Conservation (phyloP, 2,329 filamentous ascomycete species). For the Pseudogymnoascus sp. region DNA sequence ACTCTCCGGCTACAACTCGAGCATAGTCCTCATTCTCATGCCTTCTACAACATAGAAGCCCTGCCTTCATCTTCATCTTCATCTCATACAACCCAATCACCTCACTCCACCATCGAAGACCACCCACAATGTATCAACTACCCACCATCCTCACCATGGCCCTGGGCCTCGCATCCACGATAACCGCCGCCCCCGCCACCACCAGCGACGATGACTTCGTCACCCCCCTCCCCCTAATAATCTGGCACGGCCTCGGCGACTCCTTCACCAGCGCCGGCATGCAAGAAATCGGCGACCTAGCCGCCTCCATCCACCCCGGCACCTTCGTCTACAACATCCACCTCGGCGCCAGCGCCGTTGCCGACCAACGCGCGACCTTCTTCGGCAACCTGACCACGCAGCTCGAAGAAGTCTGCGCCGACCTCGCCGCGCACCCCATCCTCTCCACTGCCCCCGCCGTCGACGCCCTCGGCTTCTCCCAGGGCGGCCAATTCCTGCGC, state of each 20-base stretch:
- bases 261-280: conserved; percentile 70
- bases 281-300: conserved; percentile 59
- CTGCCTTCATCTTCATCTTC: background rate
- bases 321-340: conserved; percentile 77
- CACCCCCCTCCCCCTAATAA: conserved; percentile 76
- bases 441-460: conserved; percentile 73
- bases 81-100: background rate
- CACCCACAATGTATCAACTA: background rate
- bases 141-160: background rate
- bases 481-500: conserved; percentile 93
- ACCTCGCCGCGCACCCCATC: conserved; percentile 66
- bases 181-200: background rate
- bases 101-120: background rate
- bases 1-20: background rate
- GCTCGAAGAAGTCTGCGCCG: conserved; percentile 66
- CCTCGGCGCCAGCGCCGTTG: conserved; percentile 49
- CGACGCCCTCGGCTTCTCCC: conserved; percentile 89
- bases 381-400: conserved; percentile 82
- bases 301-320: conserved; percentile 65
- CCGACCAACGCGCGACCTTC: conserved; percentile 78
- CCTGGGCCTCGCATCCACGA: background rate
- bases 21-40: background rate
- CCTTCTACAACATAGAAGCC: background rate
- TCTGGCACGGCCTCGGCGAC: conserved; percentile 85
- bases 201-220: conserved; percentile 31